Evolutionary conservation across 2,329 filamentous ascomycete species (phyloP).

Genomic region (Neurospora crassa): DNA sequence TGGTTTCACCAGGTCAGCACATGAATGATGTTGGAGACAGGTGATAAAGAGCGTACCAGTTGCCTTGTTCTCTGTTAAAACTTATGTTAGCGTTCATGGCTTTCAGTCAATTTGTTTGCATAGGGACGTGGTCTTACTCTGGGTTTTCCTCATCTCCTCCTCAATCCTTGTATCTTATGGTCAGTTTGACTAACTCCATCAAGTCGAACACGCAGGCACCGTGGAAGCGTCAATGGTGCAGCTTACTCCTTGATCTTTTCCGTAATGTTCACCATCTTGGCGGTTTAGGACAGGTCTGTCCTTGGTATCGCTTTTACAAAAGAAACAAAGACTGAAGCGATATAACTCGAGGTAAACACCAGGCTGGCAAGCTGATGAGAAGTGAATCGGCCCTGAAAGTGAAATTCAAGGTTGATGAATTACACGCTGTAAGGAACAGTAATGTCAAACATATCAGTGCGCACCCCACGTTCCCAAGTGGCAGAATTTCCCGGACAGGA

Average conservation of each 20-base stretch:
- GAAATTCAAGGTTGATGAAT: background rate
- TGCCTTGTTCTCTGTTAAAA: constrained; percentile 80
- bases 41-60: constrained; percentile 59
- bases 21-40: background rate
- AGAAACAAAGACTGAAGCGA: background rate
- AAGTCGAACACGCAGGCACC: background rate
- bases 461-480: constrained; percentile 16
- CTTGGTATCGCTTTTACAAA: constrained; percentile 17
- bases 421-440: constrained; percentile 2
- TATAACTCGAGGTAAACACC: background rate
- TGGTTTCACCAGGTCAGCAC: constrained; percentile 2
- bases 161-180: constrained; percentile 64
- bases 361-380: background rate
- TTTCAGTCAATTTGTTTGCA: constrained; percentile 14
- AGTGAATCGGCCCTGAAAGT: background rate
- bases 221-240: background rate
- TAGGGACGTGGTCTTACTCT: constrained; percentile 55
- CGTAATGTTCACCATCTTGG: constrained; percentile 94
- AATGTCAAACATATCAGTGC: background rate
- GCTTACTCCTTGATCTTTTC: constrained; percentile 98
- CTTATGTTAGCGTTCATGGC: constrained; percentile 13
- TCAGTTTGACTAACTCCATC: constrained; percentile 13
- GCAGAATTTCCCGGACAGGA: constrained; percentile 17
- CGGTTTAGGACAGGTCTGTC: constrained; percentile 14
- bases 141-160: constrained; percentile 98